Base-by-base conservation (phyloP, 2,329 filamentous ascomycete genomes). In the Arthrobotrys entomopaga region DNA sequence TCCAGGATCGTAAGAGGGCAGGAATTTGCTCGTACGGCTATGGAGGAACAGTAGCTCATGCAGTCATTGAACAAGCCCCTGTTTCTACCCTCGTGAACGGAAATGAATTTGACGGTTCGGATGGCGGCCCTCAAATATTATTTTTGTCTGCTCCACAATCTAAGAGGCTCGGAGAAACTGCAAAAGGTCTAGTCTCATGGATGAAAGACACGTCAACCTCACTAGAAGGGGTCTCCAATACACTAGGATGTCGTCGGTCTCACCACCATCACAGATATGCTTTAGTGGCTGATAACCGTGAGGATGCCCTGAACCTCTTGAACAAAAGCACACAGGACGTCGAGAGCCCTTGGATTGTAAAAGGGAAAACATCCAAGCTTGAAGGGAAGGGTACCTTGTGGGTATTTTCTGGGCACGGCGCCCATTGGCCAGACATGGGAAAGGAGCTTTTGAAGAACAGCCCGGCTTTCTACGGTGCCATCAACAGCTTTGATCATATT, bases 321-420 rank as follows among this genome's bases (percentile, higher is more conserved):
- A 46, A 16, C 13, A 13, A 7, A 5, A 46, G 2, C 42, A 7
- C 13, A 10, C 7, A 15, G 5, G 13, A 15, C 13, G 16, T 15
- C 42, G 20, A 50, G 46, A 16, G 10, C 46, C 3, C 46, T 16
- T 19, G n/a, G 19, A 13, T 50, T 13, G 19, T 5, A 5, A n/a
- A 19, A 11, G 19, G 53, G 5, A 22, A 60, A 46, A n/a, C 40
- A 16, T 54, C 15, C 54, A 7, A n/a, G n/a, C 16, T 40, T 64
- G 24, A 60, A 65, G 46, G 29, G 52, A 61, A 58, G 48, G 16
- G 64, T 65, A 24, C 64, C 50, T 78, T 79, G 0, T 77, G 81
- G 46, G 77, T 83, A 22, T 85, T 84, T 77, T 84, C 82, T 0
- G 83, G 83, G 3, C 83, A 85, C 65, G 83, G 83, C 1, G 82